These are phyloP conservation scores for Thalassiosira profunda DNA, from an alignment of 108 stramenopile species.

Conservation along the genomic window DNA sequence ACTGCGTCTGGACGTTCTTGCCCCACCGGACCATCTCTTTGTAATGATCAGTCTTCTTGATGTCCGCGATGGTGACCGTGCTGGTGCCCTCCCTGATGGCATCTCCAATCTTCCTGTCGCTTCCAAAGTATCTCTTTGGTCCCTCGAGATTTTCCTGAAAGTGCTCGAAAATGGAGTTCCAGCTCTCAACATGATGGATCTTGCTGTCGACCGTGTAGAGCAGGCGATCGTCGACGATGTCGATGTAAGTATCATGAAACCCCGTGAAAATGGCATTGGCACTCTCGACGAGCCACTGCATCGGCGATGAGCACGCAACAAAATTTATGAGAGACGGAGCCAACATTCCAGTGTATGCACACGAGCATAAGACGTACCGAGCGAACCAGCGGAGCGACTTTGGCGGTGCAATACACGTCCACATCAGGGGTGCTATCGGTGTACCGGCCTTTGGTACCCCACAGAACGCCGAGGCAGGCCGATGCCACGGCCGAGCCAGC, in stretches of 20 bases:
- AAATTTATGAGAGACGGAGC: too few relatives aligned
- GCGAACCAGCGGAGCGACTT: slow-evolving; percentile 22
- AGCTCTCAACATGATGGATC: slow-evolving; percentile 11
- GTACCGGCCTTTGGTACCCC: background rate
- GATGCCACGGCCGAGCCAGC: slow-evolving; percentile 26
- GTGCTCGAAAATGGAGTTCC: background rate
- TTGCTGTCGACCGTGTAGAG: slow-evolving; percentile 14
- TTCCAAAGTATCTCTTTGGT: too few relatives aligned
- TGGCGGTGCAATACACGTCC: slow-evolving; percentile 28
- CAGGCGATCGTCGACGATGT: background rate
- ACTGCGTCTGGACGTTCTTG: background rate
- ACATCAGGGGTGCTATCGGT: background rate
- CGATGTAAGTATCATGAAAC: slow-evolving; percentile 7
- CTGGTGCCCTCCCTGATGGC: too few relatives aligned
- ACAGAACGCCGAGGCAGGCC: slow-evolving; percentile 16
- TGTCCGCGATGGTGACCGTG: too few relatives aligned
- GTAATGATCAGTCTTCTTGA: background rate
- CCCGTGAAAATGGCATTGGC: slow-evolving; percentile 21
- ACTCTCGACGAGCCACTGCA: slow-evolving; percentile 16
- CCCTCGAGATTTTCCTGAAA: background rate
- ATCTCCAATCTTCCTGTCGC: too few relatives aligned
- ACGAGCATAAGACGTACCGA: slow-evolving; percentile 19
- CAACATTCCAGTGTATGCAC: too few relatives aligned
- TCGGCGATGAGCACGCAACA: too few relatives aligned
- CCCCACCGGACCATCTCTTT: slow-evolving; percentile 2